Conservation (phyloP, 257 asterid genomes). For the Solanum arcanum region DNA sequence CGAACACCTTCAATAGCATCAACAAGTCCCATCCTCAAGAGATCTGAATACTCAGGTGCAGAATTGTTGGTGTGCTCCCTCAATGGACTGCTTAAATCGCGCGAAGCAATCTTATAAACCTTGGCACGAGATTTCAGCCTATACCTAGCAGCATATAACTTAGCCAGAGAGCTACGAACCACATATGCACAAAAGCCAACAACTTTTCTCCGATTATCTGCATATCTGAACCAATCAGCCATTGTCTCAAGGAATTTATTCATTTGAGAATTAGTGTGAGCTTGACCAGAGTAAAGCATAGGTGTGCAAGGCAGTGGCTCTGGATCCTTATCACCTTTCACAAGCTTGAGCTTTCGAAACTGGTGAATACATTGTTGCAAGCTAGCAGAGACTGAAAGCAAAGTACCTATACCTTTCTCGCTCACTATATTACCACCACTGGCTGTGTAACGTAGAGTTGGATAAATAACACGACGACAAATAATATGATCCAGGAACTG, state of each 20-base stretch:
- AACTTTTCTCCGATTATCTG: conserved; percentile 83
- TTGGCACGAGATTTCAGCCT: conserved; percentile 90
- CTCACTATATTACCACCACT: conserved; percentile 72
- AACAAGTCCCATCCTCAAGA: conserved; percentile 87
- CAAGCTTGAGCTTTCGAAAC: conserved; percentile 60
- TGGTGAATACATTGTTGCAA: conserved; percentile 74
- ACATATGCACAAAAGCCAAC: conserved; percentile 94
- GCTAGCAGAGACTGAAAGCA: conserved; percentile 87
- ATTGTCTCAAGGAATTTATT: conserved; percentile 81
- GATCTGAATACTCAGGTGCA: conserved; percentile 95
- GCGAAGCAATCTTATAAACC: conserved; percentile 81
- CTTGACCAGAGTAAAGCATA: conserved; percentile 95
- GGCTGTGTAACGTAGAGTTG: conserved; percentile 86
- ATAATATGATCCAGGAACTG: conserved; percentile 81
- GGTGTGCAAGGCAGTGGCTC: conserved; percentile 96
- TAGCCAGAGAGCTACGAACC: conserved; percentile 90
- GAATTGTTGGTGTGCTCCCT: conserved; percentile 65
- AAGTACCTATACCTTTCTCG: conserved; percentile 84
- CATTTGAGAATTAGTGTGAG: conserved; percentile 93
- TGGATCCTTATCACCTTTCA: conserved; percentile 88
- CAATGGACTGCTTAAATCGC: conserved; percentile 72
- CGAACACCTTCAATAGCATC: conserved; percentile 87
- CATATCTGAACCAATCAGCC: conserved; percentile 97
- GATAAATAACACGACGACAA: conserved; percentile 73
- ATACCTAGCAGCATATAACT: conserved; percentile 87